Evolutionary conservation across 73 alveolate genomes (phyloP), one percentile per base, ranked within the genome.

Genomic region (Effrenium voratum): DNA sequence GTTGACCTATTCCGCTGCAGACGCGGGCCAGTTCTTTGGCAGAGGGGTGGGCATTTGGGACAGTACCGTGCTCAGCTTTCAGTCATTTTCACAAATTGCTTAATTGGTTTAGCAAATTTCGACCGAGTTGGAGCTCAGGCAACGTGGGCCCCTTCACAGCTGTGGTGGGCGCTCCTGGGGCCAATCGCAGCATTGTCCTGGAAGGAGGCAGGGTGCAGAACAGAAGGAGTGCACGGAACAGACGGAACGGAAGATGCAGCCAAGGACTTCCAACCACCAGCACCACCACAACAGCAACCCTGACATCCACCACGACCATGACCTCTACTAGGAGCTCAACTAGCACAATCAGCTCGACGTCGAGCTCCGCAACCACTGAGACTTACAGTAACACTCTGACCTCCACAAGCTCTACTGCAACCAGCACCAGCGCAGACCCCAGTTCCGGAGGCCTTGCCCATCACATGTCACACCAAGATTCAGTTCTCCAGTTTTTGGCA

Each of bases 91-190:
- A 19, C 26, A 52, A 52, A n/a, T n/a, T n/a, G n/a, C n/a, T n/a
- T n/a, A n/a, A n/a, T n/a, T n/a, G n/a, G n/a, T n/a, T n/a, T n/a
- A n/a, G n/a, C n/a, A n/a, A n/a, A n/a, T n/a, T n/a, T n/a, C n/a
- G n/a, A n/a, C n/a, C n/a, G n/a, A n/a, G n/a, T n/a, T n/a, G n/a
- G n/a, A n/a, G 36, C 41, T 0, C 45, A 87, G 95, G 95, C 68
- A 66, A 87, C 22, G 68, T 63, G 3, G 95, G 95, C 5, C 95
- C 95, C 28, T 87, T 87, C 47, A 60, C 95, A 28, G 95, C 84
- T 10, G 95, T 68, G 30, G 95, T 87, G 68, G 95, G 95, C 19
- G 95, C 95, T 34, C 95, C 95, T 26, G 95, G 95, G 26, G 95
- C 84, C 44, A 87, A 87, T 46, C 68, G 84, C 50, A 87, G 95